Conservation (phyloP, 2,329 filamentous ascomycete species). For the Penicillium sp. region DNA sequence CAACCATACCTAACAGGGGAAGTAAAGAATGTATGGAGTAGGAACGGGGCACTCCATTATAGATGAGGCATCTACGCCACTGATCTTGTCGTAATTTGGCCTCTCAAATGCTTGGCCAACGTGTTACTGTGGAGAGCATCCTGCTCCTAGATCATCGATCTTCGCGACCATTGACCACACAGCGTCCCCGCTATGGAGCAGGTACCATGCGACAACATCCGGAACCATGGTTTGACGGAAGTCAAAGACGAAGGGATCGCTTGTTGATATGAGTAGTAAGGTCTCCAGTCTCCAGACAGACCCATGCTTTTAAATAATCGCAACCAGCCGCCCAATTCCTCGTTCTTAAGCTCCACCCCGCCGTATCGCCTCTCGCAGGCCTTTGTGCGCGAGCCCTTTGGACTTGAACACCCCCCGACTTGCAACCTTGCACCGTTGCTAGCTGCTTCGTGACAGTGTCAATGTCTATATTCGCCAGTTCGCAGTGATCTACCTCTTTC, state of each 20-base stretch:
- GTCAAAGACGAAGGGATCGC: not conserved
- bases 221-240: conserved; percentile 1
- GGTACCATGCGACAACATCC: not conserved
- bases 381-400: not conserved
- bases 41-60: conserved; percentile 14
- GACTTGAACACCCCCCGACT: not conserved
- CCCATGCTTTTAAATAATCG: not conserved
- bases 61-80: conserved; percentile 1
- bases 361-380: not conserved
- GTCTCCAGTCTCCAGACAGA: not conserved
- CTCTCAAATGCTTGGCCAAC: not conserved
- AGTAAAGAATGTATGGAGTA: conserved; percentile 17
- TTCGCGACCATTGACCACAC: conserved; percentile 3
- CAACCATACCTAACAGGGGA: conserved; percentile 19
- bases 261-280: not conserved
- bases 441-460: not conserved
- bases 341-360: not conserved
- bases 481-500: not conserved
- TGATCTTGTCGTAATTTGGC: not conserved
- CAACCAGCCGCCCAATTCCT: not conserved
- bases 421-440: not conserved
- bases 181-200: not conserved
- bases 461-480: conserved; percentile 6
- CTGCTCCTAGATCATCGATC: conserved; percentile 4
- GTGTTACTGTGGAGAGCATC: not conserved